Conservation (phyloP, 2,329 filamentous ascomycete genomes). For the Trichoderma sp. region DNA sequence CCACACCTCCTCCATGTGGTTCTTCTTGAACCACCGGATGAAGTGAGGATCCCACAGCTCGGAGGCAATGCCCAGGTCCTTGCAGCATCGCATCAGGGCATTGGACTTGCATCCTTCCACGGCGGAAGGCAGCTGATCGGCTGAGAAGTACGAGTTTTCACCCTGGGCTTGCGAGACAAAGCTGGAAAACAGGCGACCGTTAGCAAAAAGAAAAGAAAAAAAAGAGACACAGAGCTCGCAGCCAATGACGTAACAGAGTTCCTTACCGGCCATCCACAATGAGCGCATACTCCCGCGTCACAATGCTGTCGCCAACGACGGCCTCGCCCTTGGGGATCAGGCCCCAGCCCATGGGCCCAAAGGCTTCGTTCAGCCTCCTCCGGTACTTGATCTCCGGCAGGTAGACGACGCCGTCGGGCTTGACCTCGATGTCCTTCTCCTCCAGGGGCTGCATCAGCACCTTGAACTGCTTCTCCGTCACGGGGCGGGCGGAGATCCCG, state of each 20-base stretch:
- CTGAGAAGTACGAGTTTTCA: constrained; percentile 90
- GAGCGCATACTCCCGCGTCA: constrained; percentile 90
- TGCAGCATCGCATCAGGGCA: constrained; percentile 96
- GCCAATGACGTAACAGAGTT: neutral
- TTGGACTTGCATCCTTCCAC: constrained; percentile 98
- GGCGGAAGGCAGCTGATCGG: constrained; percentile 88
- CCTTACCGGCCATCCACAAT: constrained; percentile 82
- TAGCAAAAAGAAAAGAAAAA: neutral
- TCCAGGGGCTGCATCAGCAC: constrained; percentile 69
- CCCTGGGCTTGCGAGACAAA: constrained; percentile 90
- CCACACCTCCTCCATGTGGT: constrained; percentile 77
- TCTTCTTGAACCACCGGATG: constrained; percentile 78
- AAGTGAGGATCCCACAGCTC: constrained; percentile 97
- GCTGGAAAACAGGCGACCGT: constrained; percentile 49
- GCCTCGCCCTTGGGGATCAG: constrained; percentile 85
- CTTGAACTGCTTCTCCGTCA: constrained; percentile 68
- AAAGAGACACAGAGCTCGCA: neutral
- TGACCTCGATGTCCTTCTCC: constrained; percentile 85
- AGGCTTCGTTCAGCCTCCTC: constrained; percentile 83
- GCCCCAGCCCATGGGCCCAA: constrained; percentile 95
- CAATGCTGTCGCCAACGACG: constrained; percentile 76
- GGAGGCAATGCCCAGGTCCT: constrained; percentile 90
- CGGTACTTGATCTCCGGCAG: constrained; percentile 98
- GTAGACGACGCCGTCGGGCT: constrained; percentile 95
- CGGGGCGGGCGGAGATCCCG: constrained; percentile 71